Evolutionary conservation across 2,329 filamentous ascomycete species (phyloP).

Genomic region (Xenoacremonium recifei): DNA sequence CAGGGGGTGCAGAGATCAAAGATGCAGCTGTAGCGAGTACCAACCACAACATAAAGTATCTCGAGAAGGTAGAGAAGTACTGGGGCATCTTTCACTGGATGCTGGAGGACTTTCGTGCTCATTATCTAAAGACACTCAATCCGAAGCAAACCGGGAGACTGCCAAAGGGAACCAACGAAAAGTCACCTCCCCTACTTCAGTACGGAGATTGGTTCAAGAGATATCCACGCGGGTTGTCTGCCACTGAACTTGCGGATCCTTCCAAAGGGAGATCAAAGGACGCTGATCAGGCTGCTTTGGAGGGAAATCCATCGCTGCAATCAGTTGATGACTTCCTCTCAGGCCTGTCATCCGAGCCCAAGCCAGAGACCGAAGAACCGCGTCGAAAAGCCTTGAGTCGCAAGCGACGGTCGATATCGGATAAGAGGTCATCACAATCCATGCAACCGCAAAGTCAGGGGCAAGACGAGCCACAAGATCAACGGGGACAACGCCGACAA

Average conservation of each 20-base stretch:
- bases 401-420: constrained; percentile 40
- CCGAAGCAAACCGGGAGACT: constrained; percentile 68
- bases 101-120: constrained; percentile 85
- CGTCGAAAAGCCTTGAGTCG: constrained; percentile 16
- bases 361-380: constrained; percentile 40
- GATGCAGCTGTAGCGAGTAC: constrained; percentile 79
- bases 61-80: constrained; percentile 93
- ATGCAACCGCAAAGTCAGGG: constrained; percentile 13
- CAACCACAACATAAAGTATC: constrained; percentile 82
- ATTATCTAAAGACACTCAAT: constrained; percentile 83
- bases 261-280: constrained; percentile 71
- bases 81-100: constrained; percentile 99
- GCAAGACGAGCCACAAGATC: constrained; percentile 6
- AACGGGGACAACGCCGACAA: constrained; percentile 9
- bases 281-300: constrained; percentile 84
- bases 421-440: constrained; percentile 22
- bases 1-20: constrained; percentile 74
- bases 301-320: constrained; percentile 85
- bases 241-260: constrained; percentile 79
- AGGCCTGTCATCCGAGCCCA: constrained; percentile 68
- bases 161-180: constrained; percentile 43
- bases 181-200: constrained; percentile 76
- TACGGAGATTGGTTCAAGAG: constrained; percentile 98
- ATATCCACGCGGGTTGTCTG: constrained; percentile 88
- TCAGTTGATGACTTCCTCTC: constrained; percentile 95